phyloP scores from a whole-genome alignment of 768 basidiomycete genomes.

The Suillus bovinus region DNA sequence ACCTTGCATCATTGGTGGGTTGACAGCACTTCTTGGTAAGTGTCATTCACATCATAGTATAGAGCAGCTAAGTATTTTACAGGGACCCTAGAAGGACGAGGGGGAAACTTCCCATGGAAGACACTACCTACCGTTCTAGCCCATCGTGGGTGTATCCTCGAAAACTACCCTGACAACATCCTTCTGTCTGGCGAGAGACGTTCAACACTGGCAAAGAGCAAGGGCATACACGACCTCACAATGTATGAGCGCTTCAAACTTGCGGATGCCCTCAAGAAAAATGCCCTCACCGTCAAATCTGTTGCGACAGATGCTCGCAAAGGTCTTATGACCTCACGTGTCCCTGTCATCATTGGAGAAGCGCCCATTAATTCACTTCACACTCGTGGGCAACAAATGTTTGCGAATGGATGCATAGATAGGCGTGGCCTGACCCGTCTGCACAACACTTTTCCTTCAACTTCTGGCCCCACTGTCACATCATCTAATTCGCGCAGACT shows the following conservation, averaged over 20 bases:
- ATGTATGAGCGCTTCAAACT: neutral
- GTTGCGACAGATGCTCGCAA: neutral
- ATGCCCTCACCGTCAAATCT: neutral
- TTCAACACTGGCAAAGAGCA: neutral
- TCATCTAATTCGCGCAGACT: neutral
- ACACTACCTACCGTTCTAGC: neutral
- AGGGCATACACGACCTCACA: conserved; percentile 3
- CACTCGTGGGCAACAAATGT: neutral
- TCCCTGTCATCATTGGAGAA: neutral
- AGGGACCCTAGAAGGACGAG: neutral
- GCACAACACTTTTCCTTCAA: neutral
- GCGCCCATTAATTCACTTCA: neutral
- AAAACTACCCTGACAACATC: neutral
- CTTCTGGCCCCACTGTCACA: neutral
- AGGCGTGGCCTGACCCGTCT: neutral
- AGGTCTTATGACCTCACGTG: neutral
- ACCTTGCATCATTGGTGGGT: neutral
- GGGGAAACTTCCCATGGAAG: conserved; percentile 4
- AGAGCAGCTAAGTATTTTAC: neutral
- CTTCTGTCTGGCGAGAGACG: neutral
- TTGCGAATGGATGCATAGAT: neutral
- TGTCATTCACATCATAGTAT: neutral
- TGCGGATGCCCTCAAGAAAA: neutral
- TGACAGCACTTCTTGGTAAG: neutral
- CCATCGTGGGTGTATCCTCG: neutral